Evolutionary conservation across 768 basidiomycete genomes (phyloP).

Genomic region (Mycena kentingensis): DNA sequence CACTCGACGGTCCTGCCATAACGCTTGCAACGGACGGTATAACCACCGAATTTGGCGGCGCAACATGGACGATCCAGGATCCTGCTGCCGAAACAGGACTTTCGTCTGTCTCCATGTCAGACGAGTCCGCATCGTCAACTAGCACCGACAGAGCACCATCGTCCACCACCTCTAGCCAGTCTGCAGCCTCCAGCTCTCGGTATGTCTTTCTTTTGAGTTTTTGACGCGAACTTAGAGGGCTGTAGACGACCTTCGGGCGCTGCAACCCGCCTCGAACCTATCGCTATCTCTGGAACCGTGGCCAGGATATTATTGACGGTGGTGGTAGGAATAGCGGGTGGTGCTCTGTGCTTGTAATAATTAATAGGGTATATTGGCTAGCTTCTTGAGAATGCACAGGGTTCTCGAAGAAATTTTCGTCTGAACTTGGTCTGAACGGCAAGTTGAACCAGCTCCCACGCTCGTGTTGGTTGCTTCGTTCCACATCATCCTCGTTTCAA

Average conservation of each 20-base stretch:
- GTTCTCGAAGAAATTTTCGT: too few species aligned
- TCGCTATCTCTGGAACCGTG: slow-evolving; percentile 2
- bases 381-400: too few species aligned
- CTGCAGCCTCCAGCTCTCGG: slow-evolving; percentile 1
- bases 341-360: slow-evolving; percentile 9
- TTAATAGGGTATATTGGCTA: slow-evolving; percentile 3
- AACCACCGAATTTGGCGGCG: slow-evolving; percentile 9
- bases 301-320: slow-evolving; percentile 15
- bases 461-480: too few species aligned
- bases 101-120: too few species aligned
- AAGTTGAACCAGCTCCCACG: too few species aligned
- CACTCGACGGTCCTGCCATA: slow-evolving; percentile 14
- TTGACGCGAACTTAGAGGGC: background rate
- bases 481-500: too few species aligned
- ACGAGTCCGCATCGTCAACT: background rate
- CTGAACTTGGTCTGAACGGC: too few species aligned
- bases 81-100: slow-evolving; percentile 3
- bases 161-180: background rate
- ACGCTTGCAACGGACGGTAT: slow-evolving; percentile 16
- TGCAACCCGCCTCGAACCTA: slow-evolving; percentile 2
- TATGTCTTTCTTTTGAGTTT: background rate
- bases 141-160: background rate
- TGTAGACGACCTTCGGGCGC: slow-evolving; percentile 1
- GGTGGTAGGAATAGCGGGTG: slow-evolving; percentile 4
- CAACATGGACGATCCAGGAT: slow-evolving; percentile 10